phyloP scores from a whole-genome alignment of 768 basidiomycete genomes.

The Gloeophyllum trabeum region DNA sequence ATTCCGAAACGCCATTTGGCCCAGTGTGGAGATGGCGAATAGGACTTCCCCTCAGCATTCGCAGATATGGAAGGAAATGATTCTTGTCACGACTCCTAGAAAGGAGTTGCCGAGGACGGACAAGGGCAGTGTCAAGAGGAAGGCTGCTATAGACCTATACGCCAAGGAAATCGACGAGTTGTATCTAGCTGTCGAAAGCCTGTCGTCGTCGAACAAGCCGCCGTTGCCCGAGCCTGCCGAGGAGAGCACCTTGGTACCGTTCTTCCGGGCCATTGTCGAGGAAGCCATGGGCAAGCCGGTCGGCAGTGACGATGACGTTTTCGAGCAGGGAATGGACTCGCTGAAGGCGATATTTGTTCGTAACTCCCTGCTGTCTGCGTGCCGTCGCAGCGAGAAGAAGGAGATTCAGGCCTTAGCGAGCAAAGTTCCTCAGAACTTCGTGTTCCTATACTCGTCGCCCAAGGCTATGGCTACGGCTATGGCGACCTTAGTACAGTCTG shows the following conservation, averaged over 20 bases:
- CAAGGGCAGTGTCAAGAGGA: slow-evolving; percentile 1
- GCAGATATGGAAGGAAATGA: slow-evolving; percentile 3
- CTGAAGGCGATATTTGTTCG: slow-evolving; percentile 6
- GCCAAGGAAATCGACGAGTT: neutral
- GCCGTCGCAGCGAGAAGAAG: neutral
- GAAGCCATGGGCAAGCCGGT: slow-evolving; percentile 5
- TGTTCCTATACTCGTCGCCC: slow-evolving; percentile 3
- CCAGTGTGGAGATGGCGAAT: slow-evolving; percentile 4
- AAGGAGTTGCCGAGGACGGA: slow-evolving; percentile 5
- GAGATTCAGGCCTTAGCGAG: slow-evolving; percentile 1
- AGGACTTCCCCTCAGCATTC: slow-evolving; percentile 4
- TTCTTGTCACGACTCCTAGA: slow-evolving; percentile 3
- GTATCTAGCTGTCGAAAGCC: slow-evolving; percentile 1
- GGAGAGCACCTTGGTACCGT: slow-evolving; percentile 1
- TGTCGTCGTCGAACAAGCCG: slow-evolving; percentile 3
- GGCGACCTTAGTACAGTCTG: neutral
- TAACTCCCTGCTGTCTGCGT: slow-evolving; percentile 3
- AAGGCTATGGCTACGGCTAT: slow-evolving; percentile 3
- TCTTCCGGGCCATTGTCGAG: slow-evolving; percentile 4
- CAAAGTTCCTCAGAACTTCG: slow-evolving; percentile 5
- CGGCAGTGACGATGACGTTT: slow-evolving; percentile 2
- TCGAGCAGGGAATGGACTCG: slow-evolving; percentile 3
- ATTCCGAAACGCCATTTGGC: slow-evolving; percentile 2
- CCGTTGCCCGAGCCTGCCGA: neutral
- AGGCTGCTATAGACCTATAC: neutral